phyloP scores from a whole-genome alignment of 805 yeast genomes.

The Yarrowia deformans region DNA sequence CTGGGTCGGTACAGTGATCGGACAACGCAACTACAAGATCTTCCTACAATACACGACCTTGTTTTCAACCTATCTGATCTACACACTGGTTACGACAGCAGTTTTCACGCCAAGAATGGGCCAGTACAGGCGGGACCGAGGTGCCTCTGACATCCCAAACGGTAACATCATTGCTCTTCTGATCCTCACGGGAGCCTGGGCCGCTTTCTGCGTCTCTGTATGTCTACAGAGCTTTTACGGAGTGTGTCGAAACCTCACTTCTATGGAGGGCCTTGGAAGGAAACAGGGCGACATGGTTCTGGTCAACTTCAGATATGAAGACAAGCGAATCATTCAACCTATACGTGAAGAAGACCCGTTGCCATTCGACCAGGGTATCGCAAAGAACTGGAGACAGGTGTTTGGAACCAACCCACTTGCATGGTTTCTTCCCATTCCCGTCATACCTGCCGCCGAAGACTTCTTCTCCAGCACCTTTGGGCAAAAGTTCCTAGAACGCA shows the following conservation, averaged over 20 bases:
- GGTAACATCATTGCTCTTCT: constrained; percentile 61
- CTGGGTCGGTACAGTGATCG: constrained; percentile 78
- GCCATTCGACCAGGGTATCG: constrained; percentile 47
- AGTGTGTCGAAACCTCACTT: constrained; percentile 59
- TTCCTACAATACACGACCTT: constrained; percentile 61
- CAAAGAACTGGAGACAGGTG: constrained; percentile 44
- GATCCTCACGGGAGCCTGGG: constrained; percentile 56
- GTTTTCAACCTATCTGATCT: constrained; percentile 51
- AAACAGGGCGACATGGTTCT: constrained; percentile 47
- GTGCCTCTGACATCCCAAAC: constrained; percentile 46
- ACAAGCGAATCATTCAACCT: constrained; percentile 56
- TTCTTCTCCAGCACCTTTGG: constrained; percentile 5
- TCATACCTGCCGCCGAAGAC: background rate
- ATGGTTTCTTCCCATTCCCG: constrained; percentile 48
- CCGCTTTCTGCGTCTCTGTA: constrained; percentile 57
- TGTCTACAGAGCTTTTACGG: constrained; percentile 56
- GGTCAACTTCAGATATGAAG: constrained; percentile 54
- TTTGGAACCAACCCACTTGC: constrained; percentile 48
- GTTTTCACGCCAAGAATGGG: constrained; percentile 48
- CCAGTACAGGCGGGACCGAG: constrained; percentile 43
- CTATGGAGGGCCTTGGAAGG: constrained; percentile 63
- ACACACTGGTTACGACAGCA: constrained; percentile 54
- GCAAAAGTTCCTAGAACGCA: constrained; percentile 3
- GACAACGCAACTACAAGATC: constrained; percentile 65
- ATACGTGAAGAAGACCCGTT: constrained; percentile 47